Base-by-base conservation (phyloP, 345 rosid genomes). In the Hevea brasiliensis region DNA sequence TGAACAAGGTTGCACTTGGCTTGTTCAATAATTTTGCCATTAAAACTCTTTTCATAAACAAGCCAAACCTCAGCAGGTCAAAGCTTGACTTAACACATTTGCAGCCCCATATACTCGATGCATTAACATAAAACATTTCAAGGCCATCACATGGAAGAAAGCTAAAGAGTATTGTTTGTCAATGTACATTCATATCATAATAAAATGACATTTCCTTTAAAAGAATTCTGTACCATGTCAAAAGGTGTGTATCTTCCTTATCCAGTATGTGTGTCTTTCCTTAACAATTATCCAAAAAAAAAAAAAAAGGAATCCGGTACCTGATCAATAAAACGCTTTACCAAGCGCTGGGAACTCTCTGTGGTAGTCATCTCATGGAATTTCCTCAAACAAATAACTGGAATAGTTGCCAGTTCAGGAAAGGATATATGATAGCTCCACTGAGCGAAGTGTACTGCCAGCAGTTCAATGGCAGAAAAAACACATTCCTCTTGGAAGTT, bases 371-470 rank as follows among this genome's bases (percentile, higher is more conserved):
- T 82, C 81, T 89, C 97, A 66, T 79, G 81, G 74, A 86, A 89
- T 76, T 88, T 92, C 84, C 77, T 92, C 56, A 91, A 76, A 72
- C 82, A 77, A 78, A 91, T 81, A 67, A 92, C 58, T 21, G 99
- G 89, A 53, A 93, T 76, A 17, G 96, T 89, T 57, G 96, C 93
- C 76, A 92, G 83, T 79, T 95, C 99, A 9, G 98, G 99, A 72
- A 95, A 91, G 23, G 98, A 88, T 75, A 95, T 88, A 83, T 92
- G 91, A 72, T 83, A 82, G 79, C 99, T 89, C 99, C 97, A 92
- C 57, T 87, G 92, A 78, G 89, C 82, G 79, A 92, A 92, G 84
- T 95, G 99, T 42, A 35, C 76, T 10, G 89, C 86, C 61, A 95
- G 91, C 56, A 95, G 81, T 84, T 91, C 93, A 82, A 91, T 72